A percentile compares a stretch with the other conserved stretches of the same genome.
phyloP scores from a whole-genome alignment of 345 rosid species.

The Toxicodendron radicans region DNA sequence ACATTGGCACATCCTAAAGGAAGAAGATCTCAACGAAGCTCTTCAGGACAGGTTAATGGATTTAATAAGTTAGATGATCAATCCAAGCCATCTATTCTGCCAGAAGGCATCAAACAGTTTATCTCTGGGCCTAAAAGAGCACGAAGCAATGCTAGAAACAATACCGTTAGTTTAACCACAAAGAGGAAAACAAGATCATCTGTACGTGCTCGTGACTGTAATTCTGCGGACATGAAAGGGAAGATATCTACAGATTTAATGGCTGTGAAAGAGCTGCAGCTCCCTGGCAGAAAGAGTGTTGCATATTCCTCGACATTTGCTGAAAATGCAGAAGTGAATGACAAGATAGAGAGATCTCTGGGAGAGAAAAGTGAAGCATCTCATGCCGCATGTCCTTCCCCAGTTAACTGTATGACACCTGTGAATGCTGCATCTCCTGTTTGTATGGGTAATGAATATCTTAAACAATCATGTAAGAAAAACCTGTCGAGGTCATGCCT shows the following conservation, averaged over 20 bases:
- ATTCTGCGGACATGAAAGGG: conserved; percentile 18
- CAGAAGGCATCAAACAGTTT: conserved; percentile 19
- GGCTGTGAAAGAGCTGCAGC: conserved; percentile 12
- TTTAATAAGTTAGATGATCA: conserved; percentile 24
- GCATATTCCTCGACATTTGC: conserved; percentile 20
- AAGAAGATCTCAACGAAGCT: conserved; percentile 50
- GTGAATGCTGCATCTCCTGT: conserved; percentile 64
- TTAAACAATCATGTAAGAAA: conserved; percentile 56
- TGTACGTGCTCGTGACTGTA: neutral
- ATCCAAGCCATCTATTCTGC: conserved; percentile 15
- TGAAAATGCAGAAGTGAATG: conserved; percentile 16
- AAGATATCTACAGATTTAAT: conserved; percentile 13
- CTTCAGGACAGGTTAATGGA: conserved; percentile 27
- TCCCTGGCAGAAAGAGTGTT: conserved; percentile 15
- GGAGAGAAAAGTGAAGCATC: conserved; percentile 28
- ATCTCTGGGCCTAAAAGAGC: conserved; percentile 26
- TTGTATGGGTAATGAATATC: conserved; percentile 78
- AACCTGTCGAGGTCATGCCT: conserved; percentile 44
- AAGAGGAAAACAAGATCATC: conserved; percentile 33
- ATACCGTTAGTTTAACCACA: conserved; percentile 29
- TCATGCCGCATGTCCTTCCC: conserved; percentile 34
- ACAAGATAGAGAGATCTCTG: conserved; percentile 25
- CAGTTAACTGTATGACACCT: conserved; percentile 37
- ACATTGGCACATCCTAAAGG: conserved; percentile 42
- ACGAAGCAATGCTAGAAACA: conserved; percentile 21